Evolutionary conservation across 140 eudicot genomes (phyloP), one percentile per base, ranked within the genome.

Genomic region (Anethum foeniculum): DNA sequence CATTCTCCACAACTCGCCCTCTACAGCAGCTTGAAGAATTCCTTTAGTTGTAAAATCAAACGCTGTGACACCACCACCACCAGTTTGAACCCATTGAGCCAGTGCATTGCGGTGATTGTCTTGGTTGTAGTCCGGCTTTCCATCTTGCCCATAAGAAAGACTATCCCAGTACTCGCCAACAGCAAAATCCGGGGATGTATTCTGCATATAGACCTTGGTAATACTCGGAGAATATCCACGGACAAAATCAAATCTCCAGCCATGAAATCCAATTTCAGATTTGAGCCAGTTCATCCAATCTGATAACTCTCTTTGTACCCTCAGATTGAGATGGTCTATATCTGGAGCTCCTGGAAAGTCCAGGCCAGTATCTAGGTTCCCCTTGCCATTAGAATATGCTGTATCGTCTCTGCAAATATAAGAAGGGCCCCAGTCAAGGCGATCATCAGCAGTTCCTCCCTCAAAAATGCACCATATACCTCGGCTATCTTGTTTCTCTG

Each of bases 251-350:
- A 93, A 85, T 52, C 95, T 79, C 96, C 96, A 93, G 12, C 98
- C 98, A 19, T 81, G 86, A 82, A 91, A 93, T 12, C 98, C 96
- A 11, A 91, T 85, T 9, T 91, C 91, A 13, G 87, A 28, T 69
- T 88, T 93, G 41, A 93, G 90, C 94, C 94, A 93, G 48, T 93
- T 91, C 90, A 91, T 84, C 96, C 98, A 91, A 47, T 93, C 96
- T 0, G 91, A 89, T 80, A 91, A 79, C 86, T 91, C 98, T 27
- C 51, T 88, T 83, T 93, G 94, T 27, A 91, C 96, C 39, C 88
- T 86, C 0, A 80, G 89, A 64, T 93, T 93, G 4, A 93, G 88
- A 77, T 93, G 98, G 77, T 93, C 96, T 13, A 93, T 87, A 65
- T 91, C 94, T 0, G 96, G 97, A 18, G 97, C 94, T 6, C 81